Conservation (phyloP, 164 flowering plant species). For the Santalum album region DNA sequence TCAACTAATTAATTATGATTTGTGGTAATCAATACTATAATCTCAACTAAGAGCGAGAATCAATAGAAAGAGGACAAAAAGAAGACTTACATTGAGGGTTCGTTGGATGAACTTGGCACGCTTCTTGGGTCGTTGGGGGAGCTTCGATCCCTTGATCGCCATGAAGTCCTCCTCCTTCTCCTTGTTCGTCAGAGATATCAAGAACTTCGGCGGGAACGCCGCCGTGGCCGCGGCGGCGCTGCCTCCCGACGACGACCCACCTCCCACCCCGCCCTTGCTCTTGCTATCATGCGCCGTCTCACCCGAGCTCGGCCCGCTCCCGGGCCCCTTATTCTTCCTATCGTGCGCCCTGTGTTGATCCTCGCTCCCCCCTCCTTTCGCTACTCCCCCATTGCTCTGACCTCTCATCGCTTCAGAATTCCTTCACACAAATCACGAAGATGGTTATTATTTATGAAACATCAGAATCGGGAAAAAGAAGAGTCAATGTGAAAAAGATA, state of each 20-base stretch:
- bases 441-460: neutral
- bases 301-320: no score
- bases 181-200: slow-evolving; percentile 68
- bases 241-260: slow-evolving; percentile 68
- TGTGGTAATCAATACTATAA: no score
- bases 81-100: slow-evolving; percentile 64
- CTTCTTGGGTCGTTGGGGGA: slow-evolving; percentile 91
- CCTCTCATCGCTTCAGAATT: slow-evolving; percentile 69
- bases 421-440: slow-evolving; percentile 19
- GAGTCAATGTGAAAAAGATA: neutral
- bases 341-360: slow-evolving; percentile 14
- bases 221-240: slow-evolving; percentile 33
- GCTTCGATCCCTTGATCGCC: slow-evolving; percentile 82
- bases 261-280: slow-evolving; percentile 34
- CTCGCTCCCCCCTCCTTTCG: slow-evolving; percentile 13
- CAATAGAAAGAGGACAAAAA: no score
- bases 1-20: no score
- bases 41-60: no score
- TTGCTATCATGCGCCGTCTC: slow-evolving; percentile 50
- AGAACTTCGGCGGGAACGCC: slow-evolving; percentile 82
- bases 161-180: slow-evolving; percentile 96
- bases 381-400: slow-evolving; percentile 34
- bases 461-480: neutral
- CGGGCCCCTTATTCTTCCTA: no score
- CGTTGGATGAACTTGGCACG: slow-evolving; percentile 81